phyloP scores from a whole-genome alignment of 2,329 filamentous ascomycete species.

The Xylariales sp. region DNA sequence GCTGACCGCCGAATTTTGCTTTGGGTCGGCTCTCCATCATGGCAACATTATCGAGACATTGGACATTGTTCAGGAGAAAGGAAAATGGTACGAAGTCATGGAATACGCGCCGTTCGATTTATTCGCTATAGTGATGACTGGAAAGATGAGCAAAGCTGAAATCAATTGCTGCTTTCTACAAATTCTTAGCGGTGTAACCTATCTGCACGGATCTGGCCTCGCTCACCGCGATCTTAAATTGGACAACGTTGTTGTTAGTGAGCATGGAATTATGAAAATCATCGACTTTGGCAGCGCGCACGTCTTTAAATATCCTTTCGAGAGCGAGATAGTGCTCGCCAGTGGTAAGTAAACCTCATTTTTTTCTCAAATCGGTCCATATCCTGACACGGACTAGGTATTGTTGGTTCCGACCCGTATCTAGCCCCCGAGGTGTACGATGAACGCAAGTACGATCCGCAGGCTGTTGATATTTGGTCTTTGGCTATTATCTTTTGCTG shows the following conservation, averaged over 20 bases:
- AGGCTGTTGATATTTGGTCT: conserved; percentile 96
- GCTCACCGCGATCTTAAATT: conserved; percentile 96
- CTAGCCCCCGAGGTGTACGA: conserved; percentile 97
- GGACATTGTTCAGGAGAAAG: conserved; percentile 94
- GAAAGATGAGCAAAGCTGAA: conserved; percentile 93
- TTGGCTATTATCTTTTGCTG: conserved; percentile 98
- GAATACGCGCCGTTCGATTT: conserved; percentile 96
- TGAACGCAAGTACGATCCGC: conserved; percentile 90
- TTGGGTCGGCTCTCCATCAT: conserved; percentile 95
- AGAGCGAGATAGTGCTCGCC: conserved; percentile 84
- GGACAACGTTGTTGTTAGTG: conserved; percentile 97
- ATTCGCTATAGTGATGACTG: conserved; percentile 99
- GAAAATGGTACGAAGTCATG: conserved; percentile 98
- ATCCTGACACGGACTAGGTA: conserved; percentile 56
- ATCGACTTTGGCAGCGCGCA: conserved; percentile 99
- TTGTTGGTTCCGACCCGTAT: conserved; percentile 90
- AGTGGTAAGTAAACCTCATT: conserved; percentile 69
- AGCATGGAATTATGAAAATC: conserved; percentile 98
- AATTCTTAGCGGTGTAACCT: conserved; percentile 93
- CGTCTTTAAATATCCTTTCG: conserved; percentile 97
- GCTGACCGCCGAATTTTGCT: conserved; percentile 97
- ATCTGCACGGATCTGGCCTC: conserved; percentile 93
- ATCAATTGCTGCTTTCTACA: conserved; percentile 92
- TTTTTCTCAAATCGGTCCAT: neutral
- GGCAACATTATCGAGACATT: conserved; percentile 98